Percentiles rank a stretch among this genome's conserved stretches.
phyloP scores from a whole-genome alignment of 768 basidiomycete species.

The Naematelia aurantialba region DNA sequence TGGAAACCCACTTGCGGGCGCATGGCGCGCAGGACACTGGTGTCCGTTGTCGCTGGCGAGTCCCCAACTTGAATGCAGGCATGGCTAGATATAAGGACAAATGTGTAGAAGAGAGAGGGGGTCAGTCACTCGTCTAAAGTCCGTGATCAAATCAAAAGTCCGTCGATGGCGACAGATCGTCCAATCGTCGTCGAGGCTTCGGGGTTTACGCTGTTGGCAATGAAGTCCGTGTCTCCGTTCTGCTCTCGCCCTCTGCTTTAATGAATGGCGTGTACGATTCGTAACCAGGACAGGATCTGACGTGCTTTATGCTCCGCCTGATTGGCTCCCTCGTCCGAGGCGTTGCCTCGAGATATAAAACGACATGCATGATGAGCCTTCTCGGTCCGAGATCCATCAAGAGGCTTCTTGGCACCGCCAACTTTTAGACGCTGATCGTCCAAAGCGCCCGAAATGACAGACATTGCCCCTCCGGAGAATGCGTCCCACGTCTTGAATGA shows the following conservation, averaged over 20 bases:
- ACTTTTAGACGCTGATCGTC: too few relatives aligned
- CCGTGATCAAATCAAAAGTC: too few relatives aligned
- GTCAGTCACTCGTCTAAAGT: too few relatives aligned
- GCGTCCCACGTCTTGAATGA: neutral
- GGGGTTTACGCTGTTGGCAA: too few relatives aligned
- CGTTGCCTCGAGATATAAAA: neutral
- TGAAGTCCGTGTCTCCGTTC: too few relatives aligned
- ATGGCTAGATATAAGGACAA: too few relatives aligned
- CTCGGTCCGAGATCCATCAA: neutral
- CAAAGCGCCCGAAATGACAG: neutral
- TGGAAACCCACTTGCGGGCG: neutral
- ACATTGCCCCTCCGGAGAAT: constrained; percentile 1
- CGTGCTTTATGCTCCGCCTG: neutral
- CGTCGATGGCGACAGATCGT: too few relatives aligned
- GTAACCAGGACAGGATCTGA: neutral
- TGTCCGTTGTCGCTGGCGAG: constrained; percentile 1
- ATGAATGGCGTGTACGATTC: neutral
- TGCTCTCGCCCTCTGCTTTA: neutral
- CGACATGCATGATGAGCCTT: neutral
- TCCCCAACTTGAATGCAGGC: too few relatives aligned
- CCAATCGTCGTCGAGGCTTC: too few relatives aligned
- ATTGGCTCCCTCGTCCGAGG: neutral
- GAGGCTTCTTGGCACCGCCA: neutral
- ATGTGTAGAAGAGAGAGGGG: too few relatives aligned
- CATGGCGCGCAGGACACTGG: constrained; percentile 1